Evolutionary conservation across 768 basidiomycete species (phyloP).

Genomic region (Agaricus blazei): DNA sequence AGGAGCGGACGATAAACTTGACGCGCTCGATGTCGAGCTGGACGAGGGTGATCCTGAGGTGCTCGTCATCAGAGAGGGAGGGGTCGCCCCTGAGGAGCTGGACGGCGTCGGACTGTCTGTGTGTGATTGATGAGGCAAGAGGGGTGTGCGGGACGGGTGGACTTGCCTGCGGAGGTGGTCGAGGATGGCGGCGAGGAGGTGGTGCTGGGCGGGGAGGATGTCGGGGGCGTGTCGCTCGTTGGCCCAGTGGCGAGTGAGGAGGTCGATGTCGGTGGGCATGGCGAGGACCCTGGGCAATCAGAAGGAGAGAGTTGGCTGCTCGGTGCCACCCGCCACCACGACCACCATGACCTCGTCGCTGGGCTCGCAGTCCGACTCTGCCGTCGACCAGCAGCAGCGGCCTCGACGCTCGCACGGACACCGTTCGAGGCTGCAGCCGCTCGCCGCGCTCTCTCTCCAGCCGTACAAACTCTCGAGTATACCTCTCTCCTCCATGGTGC

Average conservation of each 20-base stretch:
- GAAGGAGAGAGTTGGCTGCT: background rate
- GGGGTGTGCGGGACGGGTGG: constrained; percentile 35
- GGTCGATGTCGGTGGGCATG: constrained; percentile 31
- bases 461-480: background rate
- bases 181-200: constrained; percentile 56
- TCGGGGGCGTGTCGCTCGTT: constrained; percentile 83
- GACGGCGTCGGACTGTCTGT: constrained; percentile 67
- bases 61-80: constrained; percentile 85
- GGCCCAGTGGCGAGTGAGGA: constrained; percentile 79
- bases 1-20: constrained; percentile 88
- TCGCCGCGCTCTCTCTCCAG: background rate
- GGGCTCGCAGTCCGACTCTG: no score
- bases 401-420: no score
- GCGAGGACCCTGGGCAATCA: constrained; percentile 39
- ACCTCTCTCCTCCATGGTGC: background rate
- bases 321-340: no score
- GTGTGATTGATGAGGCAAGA: background rate
- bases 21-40: constrained; percentile 94
- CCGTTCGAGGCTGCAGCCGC: background rate
- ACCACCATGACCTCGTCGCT: no score
- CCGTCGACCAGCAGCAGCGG: no score
- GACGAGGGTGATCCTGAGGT: constrained; percentile 87
- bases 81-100: constrained; percentile 76
- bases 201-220: constrained; percentile 68
- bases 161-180: constrained; percentile 72